Evolutionary conservation across 345 rosid genomes (phyloP), one percentile per base, ranked within the genome.

Genomic region (Adansonia digitata): DNA sequence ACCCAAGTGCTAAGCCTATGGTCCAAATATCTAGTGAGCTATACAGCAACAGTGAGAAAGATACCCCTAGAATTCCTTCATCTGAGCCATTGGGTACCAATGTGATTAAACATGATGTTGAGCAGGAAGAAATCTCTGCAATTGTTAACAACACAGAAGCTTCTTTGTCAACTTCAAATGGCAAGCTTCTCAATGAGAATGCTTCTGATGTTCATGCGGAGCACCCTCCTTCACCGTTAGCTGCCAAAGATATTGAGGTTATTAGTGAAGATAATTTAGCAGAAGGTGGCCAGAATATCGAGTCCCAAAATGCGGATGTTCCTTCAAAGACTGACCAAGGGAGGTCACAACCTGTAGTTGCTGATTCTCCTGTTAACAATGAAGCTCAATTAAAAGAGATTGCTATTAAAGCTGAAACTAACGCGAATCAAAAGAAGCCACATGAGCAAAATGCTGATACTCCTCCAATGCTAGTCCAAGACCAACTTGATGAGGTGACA

Each of bases 401-500:
- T 72, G 90, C 82, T 74, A 55, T 42, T 77, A 85, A 74, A 73
- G 75, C 76, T 79, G 88, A 74, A 75, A 73, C 84, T 77, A 76
- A 65, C 74, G 80, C 71, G 69, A 74, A 82, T 81, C 74, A 84
- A 77, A 87, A 82, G 82, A 84, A 75, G 69, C 86, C 83, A 65
- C 81, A 51, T 45, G 86, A 83, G 66, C 82, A 71, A 68, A 86
- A 81, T 77, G 76, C 77, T 67, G 89, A 84, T 76, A 78, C 69
- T 45, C 75, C 88, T 52, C 81, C 85, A 51, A 73, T 27, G 64
- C 90, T 81, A 80, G 74, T 84, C 72, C 91, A 93, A 79, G 98
- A 96, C 70, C 98, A 88, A 76, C 93, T 96, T 76, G 99, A 93
- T 42, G 99, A 96, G 98, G 98, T 91, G 79, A 81, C 78, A 57